Evolutionary conservation across 345 rosid species (phyloP), one percentile per base, ranked within the genome.

Genomic region (Lagerstroemia speciosa): DNA sequence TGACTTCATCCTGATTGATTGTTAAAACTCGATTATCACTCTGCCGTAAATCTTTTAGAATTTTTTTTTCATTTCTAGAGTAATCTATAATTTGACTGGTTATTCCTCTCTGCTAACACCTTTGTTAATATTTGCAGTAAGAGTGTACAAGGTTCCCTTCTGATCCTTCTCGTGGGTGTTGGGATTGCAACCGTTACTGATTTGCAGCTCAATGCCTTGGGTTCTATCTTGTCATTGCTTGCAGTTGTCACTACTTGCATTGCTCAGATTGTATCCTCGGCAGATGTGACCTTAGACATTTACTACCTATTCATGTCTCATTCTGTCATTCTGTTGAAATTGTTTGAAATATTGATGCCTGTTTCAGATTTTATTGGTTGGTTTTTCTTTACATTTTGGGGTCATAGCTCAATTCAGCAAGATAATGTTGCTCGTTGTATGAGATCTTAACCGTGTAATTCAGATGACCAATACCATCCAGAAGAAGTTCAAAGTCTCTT

Each of bases 391-490:
- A 5, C 38, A 36, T 4, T 36, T 36, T 36, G 38, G 46, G 14
- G 46, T 20, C 29, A 2, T 58, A 30, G 19, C 63, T 58, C 33
- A 27, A 5, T 14, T 14, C 20, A 58, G 29, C 33, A 58, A 58
- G 63, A 55, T 55, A 11, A 2, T 52, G 30, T 55, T 27, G 33
- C 63, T 58, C 74, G 37, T 34, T 66, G 67, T 72, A 65, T 62
- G 60, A 72, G 69, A 66, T 67, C 98, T 89, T 91, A 78, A 94
- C 87, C 75, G 76, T 31, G 55, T 36, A 61, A 52, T 43, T 76
- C 80, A 95, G 99, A 95, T 95, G 99, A 95, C 99, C 74, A 95
- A 95, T 76, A 95, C 99, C 50, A 95, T 95, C 81, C 99, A 95
- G 84, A 95, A 95, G 91, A 95, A 92, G 80, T 95, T 89, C 83